A percentile compares a stretch with the other conserved stretches of the same genome.
Conservation (phyloP, 192 early-diverging fungal species). For the Dissophora globulifera region DNA sequence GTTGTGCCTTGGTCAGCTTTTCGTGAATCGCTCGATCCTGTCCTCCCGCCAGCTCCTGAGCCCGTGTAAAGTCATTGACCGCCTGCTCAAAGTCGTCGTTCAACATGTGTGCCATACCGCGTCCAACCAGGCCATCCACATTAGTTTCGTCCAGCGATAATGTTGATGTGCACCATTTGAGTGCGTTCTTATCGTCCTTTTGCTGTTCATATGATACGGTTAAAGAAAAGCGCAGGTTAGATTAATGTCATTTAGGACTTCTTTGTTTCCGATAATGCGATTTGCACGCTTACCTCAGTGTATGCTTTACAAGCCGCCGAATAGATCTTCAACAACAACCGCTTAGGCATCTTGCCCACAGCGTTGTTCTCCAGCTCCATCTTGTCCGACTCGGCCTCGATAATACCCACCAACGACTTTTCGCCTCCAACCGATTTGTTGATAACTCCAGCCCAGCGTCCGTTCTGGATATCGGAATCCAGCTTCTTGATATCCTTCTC, state of each 20-base stretch:
- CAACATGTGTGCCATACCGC: conserved; percentile 76
- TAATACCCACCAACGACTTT: conserved; percentile 18
- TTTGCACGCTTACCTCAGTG: conserved; percentile 53
- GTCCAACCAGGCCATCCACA: conserved; percentile 75
- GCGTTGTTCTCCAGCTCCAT: conserved; percentile 53
- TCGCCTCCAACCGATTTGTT: conserved; percentile 68
- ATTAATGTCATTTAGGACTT: too few relatives aligned
- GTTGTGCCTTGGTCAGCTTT: conserved; percentile 69
- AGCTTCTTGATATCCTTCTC: conserved; percentile 77
- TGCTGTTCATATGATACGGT: conserved; percentile 56
- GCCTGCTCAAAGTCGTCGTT: conserved; percentile 85
- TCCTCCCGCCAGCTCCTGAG: conserved; percentile 68
- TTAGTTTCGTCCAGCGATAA: conserved; percentile 78
- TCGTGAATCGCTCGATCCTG: conserved; percentile 67
- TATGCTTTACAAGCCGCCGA: conserved; percentile 72
- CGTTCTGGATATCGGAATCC: conserved; percentile 60
- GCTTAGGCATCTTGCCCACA: conserved; percentile 50
- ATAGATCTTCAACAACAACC: conserved; percentile 57
- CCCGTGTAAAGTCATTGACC: conserved; percentile 74
- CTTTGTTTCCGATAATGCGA: too few relatives aligned
- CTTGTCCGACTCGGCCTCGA: conserved; percentile 40
- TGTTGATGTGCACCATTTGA: conserved; percentile 75
- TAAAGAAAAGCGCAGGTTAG: not conserved
- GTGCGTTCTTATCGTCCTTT: conserved; percentile 55
- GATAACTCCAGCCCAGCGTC: conserved; percentile 66